Evolutionary conservation across 352 stramenopile species (phyloP).

Genomic region (Phytophthora tubulina): DNA sequence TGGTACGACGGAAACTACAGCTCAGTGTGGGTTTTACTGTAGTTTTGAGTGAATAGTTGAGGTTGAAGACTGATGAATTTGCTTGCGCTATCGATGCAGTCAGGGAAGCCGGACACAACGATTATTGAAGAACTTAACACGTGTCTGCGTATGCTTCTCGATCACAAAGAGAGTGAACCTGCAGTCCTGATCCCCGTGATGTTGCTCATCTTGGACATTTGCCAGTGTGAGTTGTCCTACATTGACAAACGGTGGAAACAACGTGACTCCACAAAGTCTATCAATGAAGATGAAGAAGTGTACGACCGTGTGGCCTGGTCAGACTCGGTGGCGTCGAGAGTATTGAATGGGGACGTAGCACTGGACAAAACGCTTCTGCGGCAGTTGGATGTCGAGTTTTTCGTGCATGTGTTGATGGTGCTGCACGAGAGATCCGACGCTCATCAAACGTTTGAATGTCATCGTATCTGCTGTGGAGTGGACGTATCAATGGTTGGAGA

Average conservation of each 20-base stretch:
- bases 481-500: constrained; percentile 41
- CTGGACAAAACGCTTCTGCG: constrained; percentile 40
- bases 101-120: constrained; percentile 23
- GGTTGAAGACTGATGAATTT: background rate
- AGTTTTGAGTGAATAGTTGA: background rate
- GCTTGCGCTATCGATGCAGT: constrained; percentile 23
- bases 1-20: constrained; percentile 49
- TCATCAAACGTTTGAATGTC: constrained; percentile 32
- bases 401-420: constrained; percentile 43
- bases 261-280: constrained; percentile 7
- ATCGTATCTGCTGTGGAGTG: constrained; percentile 47
- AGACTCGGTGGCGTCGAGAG: constrained; percentile 43
- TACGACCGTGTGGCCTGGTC: constrained; percentile 29
- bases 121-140: constrained; percentile 49
- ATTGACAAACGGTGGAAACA: constrained; percentile 45
- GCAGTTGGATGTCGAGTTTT: constrained; percentile 44
- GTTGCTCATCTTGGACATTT: constrained; percentile 50
- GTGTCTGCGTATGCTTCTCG: constrained; percentile 43
- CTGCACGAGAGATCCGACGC: constrained; percentile 27
- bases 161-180: constrained; percentile 40
- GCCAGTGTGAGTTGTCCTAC: constrained; percentile 44
- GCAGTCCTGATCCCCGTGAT: constrained; percentile 46
- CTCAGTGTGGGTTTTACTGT: constrained; percentile 33
- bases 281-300: constrained; percentile 11
- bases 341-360: constrained; percentile 47